A percentile compares a stretch with the other conserved stretches of the same genome.
Evolutionary conservation across 805 yeast genomes (phyloP).

Genomic region (Wickerhamomyces hampshirensis): DNA sequence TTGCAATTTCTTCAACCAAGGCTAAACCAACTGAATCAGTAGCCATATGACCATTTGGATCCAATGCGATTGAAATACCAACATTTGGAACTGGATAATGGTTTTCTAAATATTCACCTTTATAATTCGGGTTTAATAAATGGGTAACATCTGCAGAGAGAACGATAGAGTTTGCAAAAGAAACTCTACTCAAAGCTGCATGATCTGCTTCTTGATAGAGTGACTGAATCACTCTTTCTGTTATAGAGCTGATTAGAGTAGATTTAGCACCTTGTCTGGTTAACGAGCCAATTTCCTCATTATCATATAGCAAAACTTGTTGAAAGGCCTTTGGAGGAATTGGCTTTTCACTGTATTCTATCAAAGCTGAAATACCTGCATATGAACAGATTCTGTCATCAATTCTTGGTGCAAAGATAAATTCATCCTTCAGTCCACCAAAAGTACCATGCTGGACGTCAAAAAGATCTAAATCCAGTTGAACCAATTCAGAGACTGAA

Average conservation of each 20-base stretch:
- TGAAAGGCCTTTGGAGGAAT: slow-evolving; percentile 39
- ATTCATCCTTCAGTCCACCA: slow-evolving; percentile 76
- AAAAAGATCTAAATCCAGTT: slow-evolving; percentile 71
- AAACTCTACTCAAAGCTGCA: slow-evolving; percentile 29
- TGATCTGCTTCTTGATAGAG: slow-evolving; percentile 12
- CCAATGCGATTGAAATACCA: slow-evolving; percentile 67
- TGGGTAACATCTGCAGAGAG: slow-evolving; percentile 84
- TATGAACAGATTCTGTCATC: slow-evolving; percentile 83
- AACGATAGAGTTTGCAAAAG: slow-evolving; percentile 72
- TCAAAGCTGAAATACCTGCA: slow-evolving; percentile 60
- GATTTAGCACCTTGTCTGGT: slow-evolving; percentile 82
- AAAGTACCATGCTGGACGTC: slow-evolving; percentile 76
- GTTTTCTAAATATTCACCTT: slow-evolving; percentile 62
- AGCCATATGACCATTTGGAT: slow-evolving; percentile 80
- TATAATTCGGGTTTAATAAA: slow-evolving; percentile 74
- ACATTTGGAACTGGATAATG: slow-evolving; percentile 79
- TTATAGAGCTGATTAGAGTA: slow-evolving; percentile 61
- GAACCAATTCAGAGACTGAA: slow-evolving; percentile 56
- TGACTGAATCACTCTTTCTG: slow-evolving; percentile 45
- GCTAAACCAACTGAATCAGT: slow-evolving; percentile 74
- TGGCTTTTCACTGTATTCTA: slow-evolving; percentile 38
- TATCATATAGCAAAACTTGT: slow-evolving; percentile 64
- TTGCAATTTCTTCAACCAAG: slow-evolving; percentile 64
- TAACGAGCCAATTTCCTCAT: slow-evolving; percentile 81
- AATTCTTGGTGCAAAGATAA: slow-evolving; percentile 74